A percentile compares a stretch with the other conserved stretches of the same genome.
Conservation (phyloP, 805 yeast species). For the Candida cerambycidarum region DNA sequence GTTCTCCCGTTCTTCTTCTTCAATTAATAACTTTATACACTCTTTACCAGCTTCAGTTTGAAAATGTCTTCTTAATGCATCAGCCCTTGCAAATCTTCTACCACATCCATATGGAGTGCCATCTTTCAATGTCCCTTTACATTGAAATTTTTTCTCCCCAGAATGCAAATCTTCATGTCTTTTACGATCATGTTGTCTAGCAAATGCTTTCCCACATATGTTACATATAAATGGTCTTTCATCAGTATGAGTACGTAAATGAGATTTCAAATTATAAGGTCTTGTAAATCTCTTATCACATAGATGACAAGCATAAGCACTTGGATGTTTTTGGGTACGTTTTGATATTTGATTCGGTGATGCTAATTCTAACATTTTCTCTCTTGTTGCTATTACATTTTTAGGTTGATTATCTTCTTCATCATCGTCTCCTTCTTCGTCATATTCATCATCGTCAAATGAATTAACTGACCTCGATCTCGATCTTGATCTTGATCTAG, state of each 20-base stretch:
- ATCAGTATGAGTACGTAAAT: slow-evolving; percentile 84
- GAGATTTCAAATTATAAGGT: slow-evolving; percentile 90
- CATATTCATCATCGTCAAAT: slow-evolving; percentile 14
- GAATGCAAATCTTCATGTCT: slow-evolving; percentile 59
- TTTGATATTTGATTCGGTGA: slow-evolving; percentile 53
- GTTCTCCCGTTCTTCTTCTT: slow-evolving; percentile 39
- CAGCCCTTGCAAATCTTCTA: slow-evolving; percentile 46
- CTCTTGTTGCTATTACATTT: slow-evolving; percentile 37
- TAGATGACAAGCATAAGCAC: slow-evolving; percentile 72
- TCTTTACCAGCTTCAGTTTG: slow-evolving; percentile 48
- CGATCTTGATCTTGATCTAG: slow-evolving; percentile 27
- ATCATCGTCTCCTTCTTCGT: slow-evolving; percentile 23
- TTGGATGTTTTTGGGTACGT: slow-evolving; percentile 68
- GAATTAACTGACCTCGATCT: slow-evolving; percentile 18
- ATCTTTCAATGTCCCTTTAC: slow-evolving; percentile 62
- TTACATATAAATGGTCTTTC: slow-evolving; percentile 76
- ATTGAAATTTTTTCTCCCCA: slow-evolving; percentile 73
- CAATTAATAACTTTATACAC: slow-evolving; percentile 40
- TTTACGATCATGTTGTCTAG: slow-evolving; percentile 46
- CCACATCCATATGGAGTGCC: slow-evolving; percentile 52
- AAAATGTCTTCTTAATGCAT: slow-evolving; percentile 45
- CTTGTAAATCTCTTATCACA: slow-evolving; percentile 89
- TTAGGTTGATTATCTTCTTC: slow-evolving; percentile 14
- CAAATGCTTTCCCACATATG: slow-evolving; percentile 75
- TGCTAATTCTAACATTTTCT: slow-evolving; percentile 66